Evolutionary conservation across 768 basidiomycete genomes (phyloP).

Genomic region (Coprinellus micaceus): DNA sequence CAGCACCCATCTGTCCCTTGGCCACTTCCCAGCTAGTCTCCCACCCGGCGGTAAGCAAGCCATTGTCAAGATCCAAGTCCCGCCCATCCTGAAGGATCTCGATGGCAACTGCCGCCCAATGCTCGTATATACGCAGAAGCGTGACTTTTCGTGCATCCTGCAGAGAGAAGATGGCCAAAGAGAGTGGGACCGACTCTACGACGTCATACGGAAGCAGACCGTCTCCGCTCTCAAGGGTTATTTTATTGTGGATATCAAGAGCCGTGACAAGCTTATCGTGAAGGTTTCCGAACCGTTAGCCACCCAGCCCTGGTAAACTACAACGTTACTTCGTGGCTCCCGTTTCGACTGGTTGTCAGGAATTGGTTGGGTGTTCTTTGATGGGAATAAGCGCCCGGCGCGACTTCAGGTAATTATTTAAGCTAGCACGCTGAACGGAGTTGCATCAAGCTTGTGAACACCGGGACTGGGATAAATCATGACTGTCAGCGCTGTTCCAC

Average conservation of each 20-base stretch:
- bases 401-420: no score
- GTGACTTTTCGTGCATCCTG: conserved; percentile 48
- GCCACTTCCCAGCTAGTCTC: conserved; percentile 21
- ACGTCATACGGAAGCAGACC: conserved; percentile 39
- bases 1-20: neutral
- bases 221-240: conserved; percentile 48
- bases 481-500: no score
- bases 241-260: conserved; percentile 50
- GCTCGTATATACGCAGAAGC: conserved; percentile 50
- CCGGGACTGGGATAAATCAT: no score
- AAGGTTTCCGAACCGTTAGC: conserved; percentile 51
- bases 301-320: conserved; percentile 39
- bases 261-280: conserved; percentile 43
- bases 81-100: conserved; percentile 13
- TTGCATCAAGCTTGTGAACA: no score
- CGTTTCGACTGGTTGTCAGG: no score
- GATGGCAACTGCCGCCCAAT: conserved; percentile 1
- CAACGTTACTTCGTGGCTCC: no score
- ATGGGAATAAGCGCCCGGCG: no score
- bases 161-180: conserved; percentile 25
- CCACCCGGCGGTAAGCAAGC: conserved; percentile 32
- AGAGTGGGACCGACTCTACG: conserved; percentile 39
- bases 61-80: conserved; percentile 54
- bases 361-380: no score
- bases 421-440: no score